Evolutionary conservation across 805 yeast species (phyloP), one percentile per base, ranked within the genome.

Genomic region (Candida gorgasii): DNA sequence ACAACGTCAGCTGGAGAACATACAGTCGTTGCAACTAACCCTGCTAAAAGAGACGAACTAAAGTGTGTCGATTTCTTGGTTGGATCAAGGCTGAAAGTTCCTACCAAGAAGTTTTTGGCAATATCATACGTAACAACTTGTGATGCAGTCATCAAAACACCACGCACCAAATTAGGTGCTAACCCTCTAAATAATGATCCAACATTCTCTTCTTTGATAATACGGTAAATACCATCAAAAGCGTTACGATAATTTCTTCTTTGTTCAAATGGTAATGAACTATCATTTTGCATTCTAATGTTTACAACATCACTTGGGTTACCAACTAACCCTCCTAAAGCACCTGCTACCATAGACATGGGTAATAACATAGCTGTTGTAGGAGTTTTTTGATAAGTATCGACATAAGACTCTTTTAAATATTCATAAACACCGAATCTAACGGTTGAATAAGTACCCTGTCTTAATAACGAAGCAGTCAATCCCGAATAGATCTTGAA

Each of bases 1-100:
- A 88, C 82, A 3, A 88, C 96, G 62, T 88, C 96, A 8, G 90
- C 96, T 1, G 96, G 96, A 1, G 95, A 86, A 60, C 96, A 89
- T 14, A 88, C 85, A 0, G 96, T 89, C 0, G 96, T 88, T 5
- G 96, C 96, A 4, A 88, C 88, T 26, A 88, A 66, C 13, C 96
- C 96, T 1, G 96, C 95, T 48, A 84, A 56, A 47, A 88, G 68
- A 3, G 92, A 83, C 0, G 96, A 87, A 24, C 81, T 59, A 56
- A 88, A 87, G 61, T 88, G 95, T 2, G 96, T 87, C 0, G 80
- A 53, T 49, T 80, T 78, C 40, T 81, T 75, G 14, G 75, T 63
- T 31, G 86, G 79, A 55, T 84, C 82, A 63, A 82, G 61, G 3
- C 67, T 59, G 2, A 79, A 42, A 4, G 57, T 51, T 3, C 68